Evolutionary conservation across 495 filamentous ascomycete genomes (phyloP), one percentile per base, ranked within the genome.

Genomic region (Viridothelium virens): DNA sequence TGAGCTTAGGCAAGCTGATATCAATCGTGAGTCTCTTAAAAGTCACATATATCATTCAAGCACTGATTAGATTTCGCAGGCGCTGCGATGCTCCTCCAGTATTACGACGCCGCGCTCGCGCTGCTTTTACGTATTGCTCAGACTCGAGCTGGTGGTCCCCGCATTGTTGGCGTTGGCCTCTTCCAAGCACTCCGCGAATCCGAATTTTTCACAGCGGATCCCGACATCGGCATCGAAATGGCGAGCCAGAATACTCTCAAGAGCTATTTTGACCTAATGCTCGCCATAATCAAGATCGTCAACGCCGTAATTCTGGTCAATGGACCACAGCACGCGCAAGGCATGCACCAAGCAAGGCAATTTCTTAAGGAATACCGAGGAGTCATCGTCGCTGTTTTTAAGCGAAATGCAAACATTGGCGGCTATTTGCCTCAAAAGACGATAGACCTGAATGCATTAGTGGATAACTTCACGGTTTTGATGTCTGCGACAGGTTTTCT

Each of bases 381-480:
- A 66, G 81, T 89, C 67, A 88, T 96, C 67, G 85, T 95, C 67
- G 87, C 91, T 25, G 85, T 95, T n/a, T 90, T 97, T 72, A 99
- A 99, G 77, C 82, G 91, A 59, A 88, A 88, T 73, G 91, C 90
- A 1, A 88, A 87, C 47, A 89, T 96, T 66, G 91, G 91, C 2
- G 64, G 64, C 12, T 47, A 47, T 36, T 6, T 59, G 25, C n/a
- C 38, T 38, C 47, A 48, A 33, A 65, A 48, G 41, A 44, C 41
- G 14, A 10, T 48, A 7, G 31, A 59, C 14, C 31, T 59, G 31
- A 56, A 4, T 18, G 36, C 41, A 11, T 48, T 38, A 62, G 83
- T 85, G 66, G 85, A 87, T 71, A 79, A 84, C 18, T 87, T 85
- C 66, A 82, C 84, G 65, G 76, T 83, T 25, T 75, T 89, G 12